Evolutionary conservation across 2,329 filamentous ascomycete genomes (phyloP), one percentile per base, ranked within the genome.

Genomic region (Bipolaris bicolor): DNA sequence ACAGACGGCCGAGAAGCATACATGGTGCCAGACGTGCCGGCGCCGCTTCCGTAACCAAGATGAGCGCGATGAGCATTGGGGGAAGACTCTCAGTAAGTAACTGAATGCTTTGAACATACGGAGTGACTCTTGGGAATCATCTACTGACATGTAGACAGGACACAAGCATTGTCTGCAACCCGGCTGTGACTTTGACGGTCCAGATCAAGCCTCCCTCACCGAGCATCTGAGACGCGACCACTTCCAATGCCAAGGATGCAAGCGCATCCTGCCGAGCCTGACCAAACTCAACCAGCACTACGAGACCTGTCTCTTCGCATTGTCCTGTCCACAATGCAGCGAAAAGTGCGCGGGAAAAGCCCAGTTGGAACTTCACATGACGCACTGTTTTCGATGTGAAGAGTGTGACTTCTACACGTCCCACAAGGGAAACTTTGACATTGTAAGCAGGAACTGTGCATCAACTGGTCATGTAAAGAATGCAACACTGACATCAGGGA

Each of bases 51-150:
- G 57, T 10, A 72, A 62, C 16, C 72, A 76, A 40, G 60, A 68
- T 7, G 65, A 70, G 57, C 68, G 73, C 11, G 71, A 76, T 44
- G 67, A 61, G 48, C 73, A 76, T 45, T 76, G 73, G 73, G 57
- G 45, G 15, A 63, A 58, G 18, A 72, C 71, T 15, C 66, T 49
- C 7, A 66, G 69, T 71, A 58, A 55, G 63, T 62, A n/a, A 4
- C 10, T 3, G 16, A 7, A 20, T 24, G 4, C 39, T 7, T 24
- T 24, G 24, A 24, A 24, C 4, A 24, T 7, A 24, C 7, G 3
- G 24, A 6, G 24, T 24, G 24, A 26, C 26, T 9, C 7, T 26
- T 26, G 7, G 26, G 7, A 26, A 26, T 7, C 7, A 9, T 26
- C 5, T 7, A n/a, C 57, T 60, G 18, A 57, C 33, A 15, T 5